phyloP scores from a whole-genome alignment of 257 asterid species.

The Verbascum thapsus region DNA sequence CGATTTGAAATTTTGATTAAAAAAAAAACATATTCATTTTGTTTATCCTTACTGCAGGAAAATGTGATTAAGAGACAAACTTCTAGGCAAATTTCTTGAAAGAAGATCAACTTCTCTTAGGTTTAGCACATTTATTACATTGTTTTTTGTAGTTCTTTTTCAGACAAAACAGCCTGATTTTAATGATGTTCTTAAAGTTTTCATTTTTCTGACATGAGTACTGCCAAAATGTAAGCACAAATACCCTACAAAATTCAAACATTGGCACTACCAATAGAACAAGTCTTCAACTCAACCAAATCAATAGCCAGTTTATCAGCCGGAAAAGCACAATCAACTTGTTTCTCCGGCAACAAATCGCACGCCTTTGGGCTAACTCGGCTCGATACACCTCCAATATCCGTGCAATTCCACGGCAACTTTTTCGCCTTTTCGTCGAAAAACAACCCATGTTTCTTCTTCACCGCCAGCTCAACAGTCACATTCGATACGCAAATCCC shows the following conservation, averaged over 20 bases:
- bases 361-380: conserved; percentile 59
- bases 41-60: conserved; percentile 33
- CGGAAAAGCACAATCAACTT: conserved; percentile 50
- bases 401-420: conserved; percentile 62
- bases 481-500: conserved; percentile 64
- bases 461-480: conserved; percentile 27
- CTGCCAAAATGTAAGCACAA: neutral
- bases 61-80: conserved; percentile 17
- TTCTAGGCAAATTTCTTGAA: conserved; percentile 25
- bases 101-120: conserved; percentile 5
- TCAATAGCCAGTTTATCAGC: conserved; percentile 56
- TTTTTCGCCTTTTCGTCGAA: conserved; percentile 21
- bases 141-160: neutral
- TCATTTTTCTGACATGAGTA: neutral
- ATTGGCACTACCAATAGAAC: conserved; percentile 27
- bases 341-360: conserved; percentile 41
- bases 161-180: too few species aligned
- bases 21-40: neutral
- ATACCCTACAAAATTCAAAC: neutral
- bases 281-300: conserved; percentile 44
- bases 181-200: too few species aligned
- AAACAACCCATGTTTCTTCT: neutral
- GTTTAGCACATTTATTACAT: neutral
- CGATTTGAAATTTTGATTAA: neutral
- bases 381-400: conserved; percentile 53